Percentiles rank a stretch among this genome's conserved stretches.
These are phyloP conservation scores for Penicillium psychrosexuale DNA, from an alignment of 2,329 filamentous ascomycete genomes.

Conservation along the genomic window DNA sequence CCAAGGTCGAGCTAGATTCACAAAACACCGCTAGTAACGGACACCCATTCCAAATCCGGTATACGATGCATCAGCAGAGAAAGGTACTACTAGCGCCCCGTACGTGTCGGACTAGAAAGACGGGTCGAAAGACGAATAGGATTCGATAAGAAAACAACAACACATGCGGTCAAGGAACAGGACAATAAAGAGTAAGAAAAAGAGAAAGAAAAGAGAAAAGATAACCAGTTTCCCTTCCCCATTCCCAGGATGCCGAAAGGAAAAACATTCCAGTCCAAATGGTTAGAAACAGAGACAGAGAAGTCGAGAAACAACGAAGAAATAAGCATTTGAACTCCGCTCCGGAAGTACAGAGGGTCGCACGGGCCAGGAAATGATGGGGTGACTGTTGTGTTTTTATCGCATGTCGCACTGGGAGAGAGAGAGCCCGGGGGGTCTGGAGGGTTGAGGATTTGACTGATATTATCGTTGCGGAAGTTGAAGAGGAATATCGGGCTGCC, in stretches of 20 bases:
- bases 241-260: conserved; percentile 22
- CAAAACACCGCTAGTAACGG: not conserved
- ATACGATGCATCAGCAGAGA: conserved; percentile 1
- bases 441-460: conserved; percentile 8
- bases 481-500: conserved; percentile 16
- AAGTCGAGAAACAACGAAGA: conserved; percentile 11
- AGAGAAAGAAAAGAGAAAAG: conserved; percentile 18
- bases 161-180: conserved; percentile 20
- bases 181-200: conserved; percentile 18
- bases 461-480: conserved; percentile 17
- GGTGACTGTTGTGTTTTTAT: conserved; percentile 13
- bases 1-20: not conserved
- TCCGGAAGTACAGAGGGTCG: conserved; percentile 20
- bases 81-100: not conserved
- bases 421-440: conserved; percentile 8
- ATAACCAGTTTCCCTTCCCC: conserved; percentile 18
- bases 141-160: conserved; percentile 13
- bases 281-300: conserved; percentile 20
- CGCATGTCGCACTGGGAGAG: conserved; percentile 18
- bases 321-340: conserved; percentile 14
- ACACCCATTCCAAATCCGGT: not conserved
- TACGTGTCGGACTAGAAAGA: not conserved
- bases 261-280: conserved; percentile 24
- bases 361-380: conserved; percentile 17
- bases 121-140: conserved; percentile 5